These are phyloP conservation scores for Alternaria sp. DNA, from an alignment of 2,329 filamentous ascomycete genomes.

Conservation along the genomic window DNA sequence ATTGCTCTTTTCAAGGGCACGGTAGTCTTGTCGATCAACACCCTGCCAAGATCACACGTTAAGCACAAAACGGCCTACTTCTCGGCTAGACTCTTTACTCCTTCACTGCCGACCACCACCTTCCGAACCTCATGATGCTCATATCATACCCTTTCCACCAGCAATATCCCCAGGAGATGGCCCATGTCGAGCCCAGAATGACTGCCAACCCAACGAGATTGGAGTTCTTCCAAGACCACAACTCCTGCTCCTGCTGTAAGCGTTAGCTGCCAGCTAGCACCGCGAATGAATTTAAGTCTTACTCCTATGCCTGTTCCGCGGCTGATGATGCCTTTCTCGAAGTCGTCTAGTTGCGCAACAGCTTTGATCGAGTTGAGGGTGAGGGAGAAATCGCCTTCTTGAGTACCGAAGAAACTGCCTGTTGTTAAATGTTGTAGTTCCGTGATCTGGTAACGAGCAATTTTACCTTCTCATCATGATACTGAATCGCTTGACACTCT, in stretches of 20 bases:
- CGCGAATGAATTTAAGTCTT: slow-evolving; percentile 11
- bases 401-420: slow-evolving; percentile 75
- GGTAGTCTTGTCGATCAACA: neutral
- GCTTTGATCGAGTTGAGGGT: slow-evolving; percentile 65
- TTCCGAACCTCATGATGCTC: slow-evolving; percentile 33
- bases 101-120: slow-evolving; percentile 30
- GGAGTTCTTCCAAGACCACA: slow-evolving; percentile 40
- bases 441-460: neutral
- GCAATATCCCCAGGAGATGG: slow-evolving; percentile 32
- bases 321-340: slow-evolving; percentile 36
- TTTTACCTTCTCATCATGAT: slow-evolving; percentile 82
- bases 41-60: neutral
- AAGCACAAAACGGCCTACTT: neutral
- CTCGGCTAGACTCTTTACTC: neutral
- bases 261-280: slow-evolving; percentile 17
- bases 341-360: slow-evolving; percentile 36
- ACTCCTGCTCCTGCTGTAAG: slow-evolving; percentile 23
- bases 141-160: slow-evolving; percentile 38
- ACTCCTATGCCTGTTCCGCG: slow-evolving; percentile 12
- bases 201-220: slow-evolving; percentile 38
- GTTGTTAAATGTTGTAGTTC: slow-evolving; percentile 26
- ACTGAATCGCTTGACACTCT: slow-evolving; percentile 70
- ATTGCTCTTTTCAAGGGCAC: neutral
- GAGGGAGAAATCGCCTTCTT: slow-evolving; percentile 73
- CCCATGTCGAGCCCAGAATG: slow-evolving; percentile 35